A percentile compares a stretch with the other conserved stretches of the same genome.
phyloP scores from a whole-genome alignment of 805 yeast genomes.

The Priceomyces fermenticarens region DNA sequence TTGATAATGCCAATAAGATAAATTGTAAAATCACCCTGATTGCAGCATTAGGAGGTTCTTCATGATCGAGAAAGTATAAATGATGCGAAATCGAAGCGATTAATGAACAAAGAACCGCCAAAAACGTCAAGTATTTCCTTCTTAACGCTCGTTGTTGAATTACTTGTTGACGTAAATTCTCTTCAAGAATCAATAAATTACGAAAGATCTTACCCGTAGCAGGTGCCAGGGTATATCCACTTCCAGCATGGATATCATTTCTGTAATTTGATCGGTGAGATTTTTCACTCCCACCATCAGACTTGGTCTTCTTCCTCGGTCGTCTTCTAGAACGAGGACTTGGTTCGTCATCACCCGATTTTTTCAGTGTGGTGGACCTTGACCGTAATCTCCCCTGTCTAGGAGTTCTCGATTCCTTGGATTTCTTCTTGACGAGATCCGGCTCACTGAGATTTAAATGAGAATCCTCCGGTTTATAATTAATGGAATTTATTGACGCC shows the following conservation, averaged over 20 bases:
- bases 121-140: constrained; percentile 57
- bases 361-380: constrained; percentile 5
- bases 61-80: constrained; percentile 26
- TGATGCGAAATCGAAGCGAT: constrained; percentile 40
- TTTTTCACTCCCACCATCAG: constrained; percentile 20
- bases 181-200: constrained; percentile 80
- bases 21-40: constrained; percentile 47
- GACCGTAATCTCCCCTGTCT: constrained; percentile 4
- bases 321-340: constrained; percentile 21
- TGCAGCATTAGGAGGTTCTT: constrained; percentile 23
- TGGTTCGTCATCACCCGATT: constrained; percentile 12
- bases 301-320: constrained; percentile 22
- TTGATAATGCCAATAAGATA: constrained; percentile 54
- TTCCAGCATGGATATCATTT: constrained; percentile 16
- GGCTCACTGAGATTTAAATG: constrained; percentile 1
- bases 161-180: constrained; percentile 78
- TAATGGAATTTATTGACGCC: constrained; percentile 29
- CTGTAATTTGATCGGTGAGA: constrained; percentile 17
- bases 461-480: constrained; percentile 9
- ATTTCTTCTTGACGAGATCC: constrained; percentile 6
- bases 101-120: constrained; percentile 37
- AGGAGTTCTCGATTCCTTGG: constrained; percentile 2
- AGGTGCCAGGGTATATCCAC: constrained; percentile 33
- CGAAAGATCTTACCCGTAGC: constrained; percentile 74
- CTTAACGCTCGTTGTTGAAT: constrained; percentile 66